These are phyloP conservation scores for Funneliformis caledonium DNA, from an alignment of 371 early-diverging fungal species.

Conservation along the genomic window DNA sequence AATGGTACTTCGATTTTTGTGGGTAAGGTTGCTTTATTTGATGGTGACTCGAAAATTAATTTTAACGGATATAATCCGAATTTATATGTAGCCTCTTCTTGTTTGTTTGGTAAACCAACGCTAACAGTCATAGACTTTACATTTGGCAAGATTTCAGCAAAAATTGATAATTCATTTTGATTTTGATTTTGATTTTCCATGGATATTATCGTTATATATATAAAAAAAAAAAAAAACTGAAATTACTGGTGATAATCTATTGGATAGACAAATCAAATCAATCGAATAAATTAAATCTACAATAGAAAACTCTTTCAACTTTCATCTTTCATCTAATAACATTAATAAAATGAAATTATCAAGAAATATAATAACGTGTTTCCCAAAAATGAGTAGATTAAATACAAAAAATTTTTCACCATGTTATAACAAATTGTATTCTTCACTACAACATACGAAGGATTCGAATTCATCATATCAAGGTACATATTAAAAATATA, in stretches of 20 bases:
- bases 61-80: conserved; percentile 16
- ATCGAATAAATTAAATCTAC: no score
- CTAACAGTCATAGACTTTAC: conserved; percentile 15
- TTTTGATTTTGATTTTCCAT: not conserved
- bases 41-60: conserved; percentile 1
- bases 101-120: conserved; percentile 18
- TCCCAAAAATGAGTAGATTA: no score
- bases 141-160: conserved; percentile 34
- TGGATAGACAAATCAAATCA: no score
- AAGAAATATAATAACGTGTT: no score
- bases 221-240: no score
- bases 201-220: no score
- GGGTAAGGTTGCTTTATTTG: not conserved
- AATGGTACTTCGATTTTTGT: not conserved
- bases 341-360: no score
- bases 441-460: not conserved
- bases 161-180: not conserved
- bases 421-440: not conserved
- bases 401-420: not conserved
- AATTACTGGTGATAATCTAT: no score
- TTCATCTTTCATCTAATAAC: no score
- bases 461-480: not conserved
- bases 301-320: no score
- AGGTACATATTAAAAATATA: not conserved
- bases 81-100: not conserved